Evolutionary conservation across 225 moss, liverwort and hornwort species (phyloP).

Genomic region (Physcomitrium patens): DNA sequence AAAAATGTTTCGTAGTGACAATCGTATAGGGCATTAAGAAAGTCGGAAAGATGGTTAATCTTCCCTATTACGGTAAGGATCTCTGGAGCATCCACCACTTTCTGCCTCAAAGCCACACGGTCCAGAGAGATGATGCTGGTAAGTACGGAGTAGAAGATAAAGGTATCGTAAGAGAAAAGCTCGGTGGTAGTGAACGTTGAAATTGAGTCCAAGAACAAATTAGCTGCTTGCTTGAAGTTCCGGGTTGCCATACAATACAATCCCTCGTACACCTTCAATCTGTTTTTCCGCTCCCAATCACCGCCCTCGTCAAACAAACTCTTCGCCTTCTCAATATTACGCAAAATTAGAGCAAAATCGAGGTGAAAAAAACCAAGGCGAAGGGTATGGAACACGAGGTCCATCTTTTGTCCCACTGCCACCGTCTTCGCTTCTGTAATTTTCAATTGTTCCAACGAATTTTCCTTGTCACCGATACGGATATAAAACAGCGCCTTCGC

Average conservation of each 20-base stretch:
- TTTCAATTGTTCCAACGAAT: conserved; percentile 85
- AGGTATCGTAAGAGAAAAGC: conserved; percentile 85
- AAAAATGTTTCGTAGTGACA: conserved; percentile 98
- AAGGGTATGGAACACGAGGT: conserved; percentile 92
- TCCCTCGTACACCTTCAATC: conserved; percentile 96
- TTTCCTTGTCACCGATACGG: conserved; percentile 93
- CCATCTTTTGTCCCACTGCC: conserved; percentile 99
- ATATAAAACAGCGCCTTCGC: conserved; percentile 84
- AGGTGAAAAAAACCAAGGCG: conserved; percentile 87
- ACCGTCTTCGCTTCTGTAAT: conserved; percentile 95
- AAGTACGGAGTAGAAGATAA: conserved; percentile 85
- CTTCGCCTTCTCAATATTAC: conserved; percentile 98
- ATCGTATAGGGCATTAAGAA: conserved; percentile 85
- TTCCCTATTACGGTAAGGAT: conserved; percentile 96
- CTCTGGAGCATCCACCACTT: conserved; percentile 99
- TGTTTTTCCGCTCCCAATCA: conserved; percentile 98
- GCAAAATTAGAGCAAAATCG: conserved; percentile 88
- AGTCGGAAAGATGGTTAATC: conserved; percentile 86
- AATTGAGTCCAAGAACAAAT: conserved; percentile 90
- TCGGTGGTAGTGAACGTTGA: conserved; percentile 98
- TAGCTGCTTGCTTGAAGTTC: conserved; percentile 94
- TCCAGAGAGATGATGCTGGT: conserved; percentile 81
- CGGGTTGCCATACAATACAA: conserved; percentile 96
- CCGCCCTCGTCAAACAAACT: conserved; percentile 97
- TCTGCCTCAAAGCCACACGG: conserved; percentile 86